Base-by-base conservation (phyloP, 1,284 basidiomycete genomes). In the Ceratobasidium papillatum region DNA sequence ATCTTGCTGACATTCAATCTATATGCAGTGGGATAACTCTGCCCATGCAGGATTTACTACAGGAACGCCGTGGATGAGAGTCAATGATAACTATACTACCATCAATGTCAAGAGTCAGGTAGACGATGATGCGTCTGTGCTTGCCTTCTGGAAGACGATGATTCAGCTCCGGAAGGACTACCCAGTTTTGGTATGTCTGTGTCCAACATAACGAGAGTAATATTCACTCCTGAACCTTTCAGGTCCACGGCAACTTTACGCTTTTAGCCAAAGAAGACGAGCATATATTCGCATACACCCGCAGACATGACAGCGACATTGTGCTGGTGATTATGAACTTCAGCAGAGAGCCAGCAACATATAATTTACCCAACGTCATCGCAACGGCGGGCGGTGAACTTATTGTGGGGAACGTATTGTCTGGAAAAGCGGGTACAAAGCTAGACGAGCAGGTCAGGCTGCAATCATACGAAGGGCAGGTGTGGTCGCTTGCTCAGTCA, bases 41-140 rank as follows among this genome's bases (percentile, higher is more conserved):
- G 56, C 81, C 4, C 84, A 92, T 74, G 90, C 84, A 0, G 92
- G 93, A 0, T 94, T 93, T 81, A 88, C 88, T 2, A 84, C 85
- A 0, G 87, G 86, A 1, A 85, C 9, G 14, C 90, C 91, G 0
- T 94, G 91, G 92, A 94, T 94, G 91, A 84, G 89, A 14, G 87
- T 91, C 11, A 90, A 92, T 78, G 90, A 91, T 51, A 90, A 93
- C 78, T 91, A 89, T 79, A 76, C 75, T 17, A 78, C 81, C 1
- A 91, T 90, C 86, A 94, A 94, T 79, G 90, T 85, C 9, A 84
- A 81, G 1, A 81, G 80, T 3, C 88, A 92, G 80, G 64, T 84
- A 9, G 76, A 79, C 0, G 86, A 91, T 63, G 77, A 82, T 0
- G 75, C 82, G 12, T 90, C 87, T 77, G 88, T 91, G 3, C 84